Percentiles rank a stretch among this genome's conserved stretches.
These are phyloP conservation scores for Chaetoscypha palmicola DNA, from an alignment of 2,329 filamentous ascomycete species.

Conservation along the genomic window DNA sequence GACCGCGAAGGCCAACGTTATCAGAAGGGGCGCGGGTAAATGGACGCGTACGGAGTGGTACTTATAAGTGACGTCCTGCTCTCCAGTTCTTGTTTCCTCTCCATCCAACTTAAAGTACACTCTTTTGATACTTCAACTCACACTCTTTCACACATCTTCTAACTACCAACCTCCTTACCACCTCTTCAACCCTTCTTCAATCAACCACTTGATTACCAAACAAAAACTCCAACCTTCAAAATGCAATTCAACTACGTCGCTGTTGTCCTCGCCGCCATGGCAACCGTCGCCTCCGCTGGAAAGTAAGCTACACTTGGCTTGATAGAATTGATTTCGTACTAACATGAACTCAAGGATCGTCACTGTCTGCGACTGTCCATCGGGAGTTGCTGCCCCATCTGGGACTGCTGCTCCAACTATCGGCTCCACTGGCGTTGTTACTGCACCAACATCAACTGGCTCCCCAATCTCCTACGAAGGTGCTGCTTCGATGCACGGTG, in stretches of 20 bases:
- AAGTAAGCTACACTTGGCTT: constrained; percentile 13
- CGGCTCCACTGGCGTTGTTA: constrained; percentile 20
- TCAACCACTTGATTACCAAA: constrained; percentile 7
- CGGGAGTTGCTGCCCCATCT: constrained; percentile 15
- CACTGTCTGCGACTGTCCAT: constrained; percentile 26
- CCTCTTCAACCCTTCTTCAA: constrained; percentile 12
- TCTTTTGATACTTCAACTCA: constrained; percentile 25
- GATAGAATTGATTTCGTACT: not conserved
- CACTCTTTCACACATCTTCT: constrained; percentile 11
- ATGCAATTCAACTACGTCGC: constrained; percentile 31
- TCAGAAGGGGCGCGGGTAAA: constrained; percentile 3
- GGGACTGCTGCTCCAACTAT: constrained; percentile 17
- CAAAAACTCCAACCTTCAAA: constrained; percentile 25
- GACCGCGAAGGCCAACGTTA: constrained; percentile 6
- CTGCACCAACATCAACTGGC: constrained; percentile 19
- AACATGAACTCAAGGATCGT: constrained; percentile 22
- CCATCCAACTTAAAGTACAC: constrained; percentile 28
- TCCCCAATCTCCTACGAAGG: constrained; percentile 28
- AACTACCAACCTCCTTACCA: constrained; percentile 10
- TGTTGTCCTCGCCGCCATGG: constrained; percentile 27
- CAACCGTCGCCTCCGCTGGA: constrained; percentile 22
- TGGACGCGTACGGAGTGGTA: constrained; percentile 16
- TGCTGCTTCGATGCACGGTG: constrained; percentile 25
- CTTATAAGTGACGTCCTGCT: constrained; percentile 9
- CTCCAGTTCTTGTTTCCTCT: constrained; percentile 12